These are phyloP conservation scores for Saturnispora saitoi DNA, from an alignment of 805 yeast genomes.

Conservation along the genomic window DNA sequence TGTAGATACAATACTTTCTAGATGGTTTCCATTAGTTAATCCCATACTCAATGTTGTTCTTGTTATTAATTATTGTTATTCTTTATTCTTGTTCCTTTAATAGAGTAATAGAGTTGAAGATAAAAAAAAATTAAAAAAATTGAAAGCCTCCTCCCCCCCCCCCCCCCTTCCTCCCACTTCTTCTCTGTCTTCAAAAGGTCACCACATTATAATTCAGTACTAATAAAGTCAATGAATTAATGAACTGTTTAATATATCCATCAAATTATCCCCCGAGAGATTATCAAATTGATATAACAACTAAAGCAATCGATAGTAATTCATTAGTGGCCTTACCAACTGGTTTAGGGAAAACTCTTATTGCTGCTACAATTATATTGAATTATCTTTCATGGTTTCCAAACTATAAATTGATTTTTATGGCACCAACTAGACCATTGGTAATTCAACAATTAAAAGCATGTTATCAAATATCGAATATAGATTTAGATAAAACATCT, in stretches of 20 bases:
- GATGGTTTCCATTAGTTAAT: neutral
- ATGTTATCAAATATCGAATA: constrained; percentile 78
- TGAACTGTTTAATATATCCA: constrained; percentile 49
- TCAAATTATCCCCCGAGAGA: constrained; percentile 77
- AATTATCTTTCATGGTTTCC: constrained; percentile 84
- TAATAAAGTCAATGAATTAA: neutral
- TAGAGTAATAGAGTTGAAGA: too few relatives aligned
- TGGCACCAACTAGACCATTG: constrained; percentile 96
- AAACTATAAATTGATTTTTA: constrained; percentile 70
- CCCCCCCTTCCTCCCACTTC: neutral
- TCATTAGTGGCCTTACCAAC: constrained; percentile 89
- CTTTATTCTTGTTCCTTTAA: neutral
- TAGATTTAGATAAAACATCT: constrained; percentile 69
- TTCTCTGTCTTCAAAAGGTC: too few relatives aligned
- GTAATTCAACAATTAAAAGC: constrained; percentile 96
- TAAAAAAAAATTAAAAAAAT: too few relatives aligned
- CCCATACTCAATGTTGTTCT: neutral
- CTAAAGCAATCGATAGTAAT: constrained; percentile 63
- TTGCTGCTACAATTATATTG: constrained; percentile 89
- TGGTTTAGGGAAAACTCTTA: constrained; percentile 94
- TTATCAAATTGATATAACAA: constrained; percentile 78
- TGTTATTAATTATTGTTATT: neutral
- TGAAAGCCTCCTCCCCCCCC: neutral
- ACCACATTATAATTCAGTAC: too few relatives aligned
- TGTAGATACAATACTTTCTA: neutral